Evolutionary conservation across 306 rosid genomes (phyloP), one percentile per base, ranked within the genome.

Genomic region (Gillenia trifoliata): DNA sequence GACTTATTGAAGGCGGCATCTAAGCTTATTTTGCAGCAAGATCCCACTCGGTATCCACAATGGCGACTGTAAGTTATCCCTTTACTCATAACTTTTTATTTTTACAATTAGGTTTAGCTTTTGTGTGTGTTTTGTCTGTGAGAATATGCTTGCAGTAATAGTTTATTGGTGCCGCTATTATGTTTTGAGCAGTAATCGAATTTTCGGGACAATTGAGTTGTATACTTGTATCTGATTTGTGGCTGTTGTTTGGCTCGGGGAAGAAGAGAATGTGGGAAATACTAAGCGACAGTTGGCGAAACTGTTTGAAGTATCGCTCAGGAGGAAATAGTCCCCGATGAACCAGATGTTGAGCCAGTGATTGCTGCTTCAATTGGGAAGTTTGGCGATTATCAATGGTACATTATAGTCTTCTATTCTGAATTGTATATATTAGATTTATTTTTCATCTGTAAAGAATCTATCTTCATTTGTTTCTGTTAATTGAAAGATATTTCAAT

Each of bases 371-470:
- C 89, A 65, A 47, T 85, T 19, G 91, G 70, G 3, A 90, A 82
- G 41, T 89, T 85, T 60, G 99, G 95, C 11, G 97, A 94, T 82
- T 94, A 94, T 71, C 97, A 94, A 76, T 94, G 99, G 98, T 94
- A 54, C 73, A 94, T n/a, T n/a, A n/a, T n/a, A n/a, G n/a, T n/a
- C n/a, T n/a, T n/a, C n/a, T n/a, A n/a, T n/a, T n/a, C n/a, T n/a
- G n/a, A n/a, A n/a, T n/a, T n/a, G n/a, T n/a, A n/a, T n/a, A n/a
- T n/a, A n/a, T n/a, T n/a, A n/a, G n/a, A n/a, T n/a, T n/a, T n/a
- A n/a, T n/a, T n/a, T n/a, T n/a, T n/a, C n/a, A n/a, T n/a, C n/a
- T n/a, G n/a, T n/a, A n/a, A n/a, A n/a, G n/a, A n/a, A n/a, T n/a
- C n/a, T n/a, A n/a, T n/a, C n/a, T n/a, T n/a, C n/a, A n/a, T n/a